phyloP scores from a whole-genome alignment of 306 rosid species.

The Morella rubra region DNA sequence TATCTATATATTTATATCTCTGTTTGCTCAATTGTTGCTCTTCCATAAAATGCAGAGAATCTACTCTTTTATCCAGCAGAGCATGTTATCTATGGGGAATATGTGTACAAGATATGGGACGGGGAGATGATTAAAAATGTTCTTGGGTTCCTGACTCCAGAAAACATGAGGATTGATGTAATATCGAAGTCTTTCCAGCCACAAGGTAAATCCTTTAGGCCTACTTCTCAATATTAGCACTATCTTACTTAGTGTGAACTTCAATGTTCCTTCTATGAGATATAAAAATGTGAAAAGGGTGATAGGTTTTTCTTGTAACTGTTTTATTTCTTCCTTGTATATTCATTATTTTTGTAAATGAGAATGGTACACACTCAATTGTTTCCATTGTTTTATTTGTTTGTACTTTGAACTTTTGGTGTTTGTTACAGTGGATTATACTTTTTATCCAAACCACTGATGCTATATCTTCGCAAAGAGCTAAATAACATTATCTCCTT shows the following conservation, averaged over 20 bases:
- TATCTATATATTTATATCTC: too few species aligned
- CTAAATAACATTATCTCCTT: conserved; percentile 13
- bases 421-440: conserved; percentile 16
- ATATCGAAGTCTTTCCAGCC: conserved; percentile 60
- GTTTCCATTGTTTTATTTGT: conserved; percentile 2
- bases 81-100: conserved; percentile 85
- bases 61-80: conserved; percentile 67
- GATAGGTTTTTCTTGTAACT: not conserved
- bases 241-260: not conserved
- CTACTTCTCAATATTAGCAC: conserved; percentile 17
- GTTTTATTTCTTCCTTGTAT: not conserved
- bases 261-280: not conserved
- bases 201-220: conserved; percentile 48
- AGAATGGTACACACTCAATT: not conserved
- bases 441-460: not conserved
- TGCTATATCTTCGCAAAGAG: conserved; percentile 21
- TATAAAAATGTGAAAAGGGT: not conserved
- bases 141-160: conserved; percentile 80
- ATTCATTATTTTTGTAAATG: not conserved
- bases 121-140: conserved; percentile 58
- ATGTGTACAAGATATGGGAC: conserved; percentile 80
- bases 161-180: conserved; percentile 91
- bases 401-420: conserved; percentile 21
- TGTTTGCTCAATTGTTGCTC: not conserved
- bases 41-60: conserved; percentile 53